Percentiles rank a stretch among this genome's conserved stretches.
Conservation (phyloP, 768 basidiomycete species). For the Phaeotremella fagi region DNA sequence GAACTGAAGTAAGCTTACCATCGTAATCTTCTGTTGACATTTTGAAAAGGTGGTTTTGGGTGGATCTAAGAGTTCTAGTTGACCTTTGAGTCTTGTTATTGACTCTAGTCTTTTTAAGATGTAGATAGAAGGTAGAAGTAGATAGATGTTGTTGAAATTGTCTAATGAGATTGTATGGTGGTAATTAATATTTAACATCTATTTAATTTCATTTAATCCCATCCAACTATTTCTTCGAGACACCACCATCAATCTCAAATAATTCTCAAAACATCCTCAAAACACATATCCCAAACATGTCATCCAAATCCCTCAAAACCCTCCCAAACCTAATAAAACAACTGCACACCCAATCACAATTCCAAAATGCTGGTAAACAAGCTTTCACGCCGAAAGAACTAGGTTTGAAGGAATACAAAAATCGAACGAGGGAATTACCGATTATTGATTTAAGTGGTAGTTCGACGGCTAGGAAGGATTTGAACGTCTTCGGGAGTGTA, state of each 20-base stretch:
- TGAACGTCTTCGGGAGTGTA: no score
- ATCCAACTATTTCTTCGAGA: conserved; percentile 9
- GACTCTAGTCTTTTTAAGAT: no score
- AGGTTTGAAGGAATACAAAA: conserved; percentile 5
- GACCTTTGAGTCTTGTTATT: no score
- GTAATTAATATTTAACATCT: conserved; percentile 1
- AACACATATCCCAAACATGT: conserved; percentile 4
- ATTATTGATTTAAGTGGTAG: no score
- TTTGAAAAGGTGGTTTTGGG: conserved; percentile 5
- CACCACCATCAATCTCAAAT: neutral
- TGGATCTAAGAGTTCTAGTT: no score
- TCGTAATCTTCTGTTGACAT: conserved; percentile 50
- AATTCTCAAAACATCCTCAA: neutral
- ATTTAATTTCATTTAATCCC: conserved; percentile 21
- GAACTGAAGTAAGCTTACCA: conserved; percentile 27
- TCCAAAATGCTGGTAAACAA: neutral
- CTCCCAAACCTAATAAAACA: neutral
- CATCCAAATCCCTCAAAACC: neutral
- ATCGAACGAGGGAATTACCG: neutral
- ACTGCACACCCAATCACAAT: neutral
- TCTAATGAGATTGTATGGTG: conserved; percentile 6
- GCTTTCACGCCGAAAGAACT: conserved; percentile 10
- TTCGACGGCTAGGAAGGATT: no score
- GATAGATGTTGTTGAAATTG: neutral
- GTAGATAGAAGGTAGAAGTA: no score